Evolutionary conservation across 176 grass and related monocot genomes (phyloP).

Genomic region (Rhynchospora pubera): DNA sequence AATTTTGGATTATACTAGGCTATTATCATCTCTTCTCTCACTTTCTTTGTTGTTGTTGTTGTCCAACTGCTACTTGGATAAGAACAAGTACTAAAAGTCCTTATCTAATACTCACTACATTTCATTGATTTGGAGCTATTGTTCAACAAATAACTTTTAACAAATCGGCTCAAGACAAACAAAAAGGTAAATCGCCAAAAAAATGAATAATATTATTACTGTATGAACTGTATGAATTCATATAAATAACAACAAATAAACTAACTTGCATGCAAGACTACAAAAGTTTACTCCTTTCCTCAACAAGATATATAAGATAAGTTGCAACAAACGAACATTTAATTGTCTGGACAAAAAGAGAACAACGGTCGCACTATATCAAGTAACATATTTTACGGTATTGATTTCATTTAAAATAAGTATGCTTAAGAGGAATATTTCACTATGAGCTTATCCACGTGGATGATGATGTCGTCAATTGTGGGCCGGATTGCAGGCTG

Average conservation of each 20-base stretch:
- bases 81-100: background rate
- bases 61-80: background rate
- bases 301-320: background rate
- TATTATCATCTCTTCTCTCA: background rate
- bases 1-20: background rate
- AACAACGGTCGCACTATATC: background rate
- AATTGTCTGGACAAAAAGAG: constrained; percentile 1
- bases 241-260: constrained; percentile 27
- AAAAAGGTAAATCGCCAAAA: background rate
- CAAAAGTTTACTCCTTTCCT: constrained; percentile 23
- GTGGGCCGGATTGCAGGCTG: constrained; percentile 63
- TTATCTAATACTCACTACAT: background rate
- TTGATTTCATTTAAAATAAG: constrained; percentile 8
- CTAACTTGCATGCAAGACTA: constrained; percentile 7
- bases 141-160: background rate
- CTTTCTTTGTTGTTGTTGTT: background rate
- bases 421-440: constrained; percentile 59
- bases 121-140: background rate
- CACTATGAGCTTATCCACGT: constrained; percentile 79
- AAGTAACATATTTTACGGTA: constrained; percentile 14
- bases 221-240: background rate
- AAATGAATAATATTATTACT: background rate
- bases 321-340: background rate
- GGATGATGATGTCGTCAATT: constrained; percentile 82
- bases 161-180: background rate